Evolutionary conservation across 148 eudicot genomes (phyloP).

Genomic region (Camellia japonica): DNA sequence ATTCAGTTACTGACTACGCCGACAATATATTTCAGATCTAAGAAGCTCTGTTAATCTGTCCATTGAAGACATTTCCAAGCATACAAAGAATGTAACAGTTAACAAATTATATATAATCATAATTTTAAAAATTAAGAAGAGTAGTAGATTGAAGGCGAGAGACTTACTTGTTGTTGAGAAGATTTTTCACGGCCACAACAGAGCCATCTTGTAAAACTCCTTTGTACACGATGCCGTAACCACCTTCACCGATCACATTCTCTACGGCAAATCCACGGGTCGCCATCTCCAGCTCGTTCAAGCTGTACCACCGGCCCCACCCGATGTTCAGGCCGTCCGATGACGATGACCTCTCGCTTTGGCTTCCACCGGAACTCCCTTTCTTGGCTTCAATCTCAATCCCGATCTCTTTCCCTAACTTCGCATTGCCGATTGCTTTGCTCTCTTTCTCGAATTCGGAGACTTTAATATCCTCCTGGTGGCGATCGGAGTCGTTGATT

Average conservation of each 20-base stretch:
- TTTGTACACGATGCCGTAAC: conserved; percentile 78
- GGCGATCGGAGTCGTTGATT: conserved; percentile 24
- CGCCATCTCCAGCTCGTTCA: conserved; percentile 73
- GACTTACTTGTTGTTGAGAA: conserved; percentile 78
- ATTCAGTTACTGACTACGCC: conserved; percentile 6
- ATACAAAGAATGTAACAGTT: background rate
- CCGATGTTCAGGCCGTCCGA: conserved; percentile 53
- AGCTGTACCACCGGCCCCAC: conserved; percentile 87
- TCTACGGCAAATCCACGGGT: conserved; percentile 63
- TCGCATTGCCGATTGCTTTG: conserved; percentile 34
- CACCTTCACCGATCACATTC: conserved; percentile 88
- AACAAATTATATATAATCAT: background rate
- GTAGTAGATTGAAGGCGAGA: background rate
- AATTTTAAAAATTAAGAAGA: too few species aligned
- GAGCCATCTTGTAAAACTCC: conserved; percentile 82
- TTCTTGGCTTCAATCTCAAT: conserved; percentile 30
- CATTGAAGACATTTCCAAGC: background rate
- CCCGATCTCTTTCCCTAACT: conserved; percentile 32
- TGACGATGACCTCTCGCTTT: conserved; percentile 47
- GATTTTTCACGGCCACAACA: conserved; percentile 80
- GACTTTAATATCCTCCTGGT: background rate
- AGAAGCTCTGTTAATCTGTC: conserved; percentile 4
- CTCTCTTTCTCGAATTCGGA: conserved; percentile 26
- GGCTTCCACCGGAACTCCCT: conserved; percentile 36
- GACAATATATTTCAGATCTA: conserved; percentile 28